A percentile compares a stretch with the other conserved stretches of the same genome.
phyloP scores from a whole-genome alignment of 495 filamentous ascomycete genomes.

The Penicillium bovifimosum region DNA sequence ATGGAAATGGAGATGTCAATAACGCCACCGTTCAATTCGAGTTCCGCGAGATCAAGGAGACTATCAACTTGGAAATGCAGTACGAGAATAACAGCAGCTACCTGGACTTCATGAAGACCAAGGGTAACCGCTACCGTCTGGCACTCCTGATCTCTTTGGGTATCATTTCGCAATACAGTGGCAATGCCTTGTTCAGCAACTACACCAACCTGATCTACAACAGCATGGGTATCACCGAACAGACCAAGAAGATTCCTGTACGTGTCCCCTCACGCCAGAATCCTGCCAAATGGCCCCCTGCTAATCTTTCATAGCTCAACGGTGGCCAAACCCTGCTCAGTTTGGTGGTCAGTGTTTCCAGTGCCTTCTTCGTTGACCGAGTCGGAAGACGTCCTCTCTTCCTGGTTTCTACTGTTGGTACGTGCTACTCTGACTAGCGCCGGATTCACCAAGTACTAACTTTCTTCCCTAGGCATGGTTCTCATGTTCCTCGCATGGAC shows the following conservation, averaged over 20 bases:
- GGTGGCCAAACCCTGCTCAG: conserved; percentile 22
- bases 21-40: conserved; percentile 21
- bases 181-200: conserved; percentile 60
- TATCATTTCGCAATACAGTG: conserved; percentile 55
- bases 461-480: conserved; percentile 37
- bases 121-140: conserved; percentile 61
- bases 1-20: conserved; percentile 23
- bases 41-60: conserved; percentile 25
- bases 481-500: conserved; percentile 51
- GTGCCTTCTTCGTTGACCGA: conserved; percentile 53
- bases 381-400: conserved; percentile 52
- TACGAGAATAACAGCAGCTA: conserved; percentile 29
- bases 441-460: neutral
- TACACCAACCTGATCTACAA: conserved; percentile 51
- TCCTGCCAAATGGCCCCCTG: neutral
- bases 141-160: conserved; percentile 51
- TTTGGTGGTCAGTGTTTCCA: conserved; percentile 45
- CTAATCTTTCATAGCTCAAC: conserved; percentile 9
- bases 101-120: conserved; percentile 57
- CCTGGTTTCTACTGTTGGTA: conserved; percentile 47
- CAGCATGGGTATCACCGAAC: conserved; percentile 46
- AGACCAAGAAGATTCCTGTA: conserved; percentile 39
- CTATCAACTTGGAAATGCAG: conserved; percentile 26
- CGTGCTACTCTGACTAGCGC: neutral
- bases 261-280: conserved; percentile 18